A percentile compares a stretch with the other conserved stretches of the same genome.
Evolutionary conservation across 495 filamentous ascomycete species (phyloP).

Genomic region (Penicillium malachiteum): DNA sequence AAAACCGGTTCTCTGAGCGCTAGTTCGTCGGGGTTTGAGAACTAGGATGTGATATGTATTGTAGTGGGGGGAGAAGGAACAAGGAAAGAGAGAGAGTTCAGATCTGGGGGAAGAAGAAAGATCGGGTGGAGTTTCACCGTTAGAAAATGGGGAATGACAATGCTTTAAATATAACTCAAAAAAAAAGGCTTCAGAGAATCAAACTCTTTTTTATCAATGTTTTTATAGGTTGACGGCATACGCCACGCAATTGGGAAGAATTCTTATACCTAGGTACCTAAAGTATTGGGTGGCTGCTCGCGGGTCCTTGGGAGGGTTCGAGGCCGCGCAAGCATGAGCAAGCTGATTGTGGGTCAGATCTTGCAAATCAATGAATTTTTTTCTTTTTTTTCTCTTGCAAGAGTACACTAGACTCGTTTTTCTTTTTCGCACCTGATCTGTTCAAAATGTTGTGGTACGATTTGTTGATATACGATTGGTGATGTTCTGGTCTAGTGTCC

Average conservation of each 20-base stretch:
- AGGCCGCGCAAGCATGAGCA: conserved; percentile 1
- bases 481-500: conserved; percentile 14
- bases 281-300: background rate
- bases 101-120: background rate
- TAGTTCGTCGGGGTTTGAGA: background rate
- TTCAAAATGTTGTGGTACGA: no score
- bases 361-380: background rate
- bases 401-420: background rate
- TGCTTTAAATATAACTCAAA: conserved; percentile 21
- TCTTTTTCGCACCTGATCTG: background rate
- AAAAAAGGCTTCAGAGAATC: background rate
- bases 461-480: conserved; percentile 13
- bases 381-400: background rate
- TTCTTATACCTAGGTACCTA: background rate
- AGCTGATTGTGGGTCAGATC: background rate
- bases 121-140: conserved; percentile 2
- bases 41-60: conserved; percentile 4
- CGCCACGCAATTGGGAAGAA: conserved; percentile 28
- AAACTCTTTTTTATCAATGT: background rate
- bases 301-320: background rate
- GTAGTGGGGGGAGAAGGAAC: background rate
- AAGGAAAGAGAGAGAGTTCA: background rate
- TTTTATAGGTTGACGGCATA: conserved; percentile 25
- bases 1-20: conserved; percentile 1
- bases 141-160: background rate